Percentiles rank a stretch among this genome's conserved stretches.
phyloP scores from a whole-genome alignment of 2,329 filamentous ascomycete genomes.

The Exserohilum turcica region DNA sequence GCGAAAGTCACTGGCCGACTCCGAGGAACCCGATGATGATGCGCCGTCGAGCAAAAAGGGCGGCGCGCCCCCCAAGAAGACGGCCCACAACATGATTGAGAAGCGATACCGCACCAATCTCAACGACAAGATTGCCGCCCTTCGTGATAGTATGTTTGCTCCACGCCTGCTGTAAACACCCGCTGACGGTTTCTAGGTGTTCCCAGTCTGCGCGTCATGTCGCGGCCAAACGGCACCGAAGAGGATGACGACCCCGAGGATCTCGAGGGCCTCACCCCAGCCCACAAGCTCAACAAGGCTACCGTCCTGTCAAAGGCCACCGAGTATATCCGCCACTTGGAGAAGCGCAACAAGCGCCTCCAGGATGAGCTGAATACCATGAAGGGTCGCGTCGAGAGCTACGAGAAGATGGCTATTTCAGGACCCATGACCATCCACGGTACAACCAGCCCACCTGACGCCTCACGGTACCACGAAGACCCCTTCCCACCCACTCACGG shows the following conservation, averaged over 20 bases:
- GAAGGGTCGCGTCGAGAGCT: conserved; percentile 70
- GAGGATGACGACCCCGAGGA: conserved; percentile 83
- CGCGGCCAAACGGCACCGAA: conserved; percentile 62
- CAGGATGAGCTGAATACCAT: conserved; percentile 80
- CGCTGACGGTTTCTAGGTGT: conserved; percentile 53
- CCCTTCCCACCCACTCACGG: conserved; percentile 38
- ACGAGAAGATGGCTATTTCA: conserved; percentile 73
- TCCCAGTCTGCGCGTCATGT: conserved; percentile 84
- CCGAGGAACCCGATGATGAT: conserved; percentile 64
- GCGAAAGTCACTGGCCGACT: conserved; percentile 53
- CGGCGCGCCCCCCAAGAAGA: conserved; percentile 74
- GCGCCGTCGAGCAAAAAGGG: conserved; percentile 59
- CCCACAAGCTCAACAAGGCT: conserved; percentile 97
- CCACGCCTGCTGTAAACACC: background rate
- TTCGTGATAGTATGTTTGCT: conserved; percentile 70
- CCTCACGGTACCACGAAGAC: conserved; percentile 45
- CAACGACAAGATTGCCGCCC: conserved; percentile 93
- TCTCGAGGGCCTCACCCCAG: conserved; percentile 69
- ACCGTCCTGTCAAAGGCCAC: conserved; percentile 94
- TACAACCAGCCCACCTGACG: conserved; percentile 42
- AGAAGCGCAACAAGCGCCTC: conserved; percentile 84
- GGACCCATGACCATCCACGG: conserved; percentile 48
- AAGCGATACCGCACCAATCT: conserved; percentile 95
- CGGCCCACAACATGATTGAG: conserved; percentile 97
- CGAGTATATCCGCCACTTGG: conserved; percentile 91